These are phyloP conservation scores for Globisporangium megalacanthum DNA, from an alignment of 352 stramenopile species.

Conservation along the genomic window DNA sequence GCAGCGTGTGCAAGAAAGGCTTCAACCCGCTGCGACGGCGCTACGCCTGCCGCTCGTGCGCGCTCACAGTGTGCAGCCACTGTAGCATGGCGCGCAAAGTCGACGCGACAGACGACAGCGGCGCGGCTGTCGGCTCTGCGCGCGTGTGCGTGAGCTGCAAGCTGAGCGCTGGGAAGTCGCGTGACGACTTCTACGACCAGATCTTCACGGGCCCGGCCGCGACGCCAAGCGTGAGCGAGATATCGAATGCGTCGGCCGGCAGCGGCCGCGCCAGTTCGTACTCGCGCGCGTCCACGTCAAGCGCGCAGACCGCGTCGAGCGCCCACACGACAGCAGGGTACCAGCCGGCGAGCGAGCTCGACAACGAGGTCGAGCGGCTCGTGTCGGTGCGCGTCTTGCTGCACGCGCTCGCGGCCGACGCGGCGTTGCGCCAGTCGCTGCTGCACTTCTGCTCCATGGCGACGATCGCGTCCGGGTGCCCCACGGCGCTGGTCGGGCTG, in stretches of 20 bases:
- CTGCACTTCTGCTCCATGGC: conserved; percentile 76
- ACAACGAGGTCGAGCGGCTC: conserved; percentile 67
- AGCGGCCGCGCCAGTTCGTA: conserved; percentile 42
- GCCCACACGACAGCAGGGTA: conserved; percentile 20
- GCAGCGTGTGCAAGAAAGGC: conserved; percentile 72
- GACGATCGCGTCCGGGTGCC: conserved; percentile 66
- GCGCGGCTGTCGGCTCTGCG: conserved; percentile 27
- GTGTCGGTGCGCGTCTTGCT: conserved; percentile 47
- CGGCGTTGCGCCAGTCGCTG: conserved; percentile 43
- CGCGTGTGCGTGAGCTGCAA: conserved; percentile 84
- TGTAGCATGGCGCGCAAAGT: conserved; percentile 67
- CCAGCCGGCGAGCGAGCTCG: conserved; percentile 54
- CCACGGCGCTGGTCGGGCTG: conserved; percentile 60
- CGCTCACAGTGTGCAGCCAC: conserved; percentile 66
- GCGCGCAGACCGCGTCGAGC: conserved; percentile 18
- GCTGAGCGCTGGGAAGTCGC: conserved; percentile 52
- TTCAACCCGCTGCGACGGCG: conserved; percentile 78
- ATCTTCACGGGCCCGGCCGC: conserved; percentile 54
- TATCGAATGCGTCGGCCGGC: conserved; percentile 14
- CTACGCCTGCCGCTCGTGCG: conserved; percentile 73
- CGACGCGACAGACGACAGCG: conserved; percentile 41
- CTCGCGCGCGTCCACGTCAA: conserved; percentile 33
- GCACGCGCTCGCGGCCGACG: conserved; percentile 33
- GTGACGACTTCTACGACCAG: conserved; percentile 79
- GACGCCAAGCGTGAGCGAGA: conserved; percentile 12